Base-by-base conservation (phyloP, 169 alveolate genomes). In the Eimeria tenella region DNA sequence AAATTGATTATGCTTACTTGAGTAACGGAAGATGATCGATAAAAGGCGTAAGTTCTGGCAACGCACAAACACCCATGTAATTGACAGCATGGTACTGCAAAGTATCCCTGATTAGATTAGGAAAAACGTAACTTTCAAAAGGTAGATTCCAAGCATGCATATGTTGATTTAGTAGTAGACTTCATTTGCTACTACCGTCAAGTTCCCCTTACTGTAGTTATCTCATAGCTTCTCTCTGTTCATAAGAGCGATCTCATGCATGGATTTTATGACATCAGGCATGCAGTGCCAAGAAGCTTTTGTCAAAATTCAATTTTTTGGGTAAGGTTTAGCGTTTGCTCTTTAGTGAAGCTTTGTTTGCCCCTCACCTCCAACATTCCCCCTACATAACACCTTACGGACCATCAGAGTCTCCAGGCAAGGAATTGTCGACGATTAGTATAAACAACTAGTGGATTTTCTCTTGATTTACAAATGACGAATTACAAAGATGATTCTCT, bases 361-460 rank as follows among this genome's bases (percentile, higher is more conserved):
- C n/a, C 63, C 50, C 63, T 75, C 11, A 17, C 86, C 86, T 50
- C 60, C 86, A 75, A 81, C 73, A 81, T 81, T 81, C 55, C 73
- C 21, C 71, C 5, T 55, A 81, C 74, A 42, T 81, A 19, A 31
- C 21, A 50, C 86, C 31, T 15, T 75, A 75, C 62, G 31, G 86
- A 49, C 62, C 63, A 75, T 10, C 49, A 75, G 62, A 75, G 49
- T 19, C 8, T 17, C 55, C 87, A 50, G 56, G 55, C 55, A 73
- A 73, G 6, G 83, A 21, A 73, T 73, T 73, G 83, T 65, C 83
- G 17, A 73, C 56, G 58, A 73, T 31, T 73, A 7, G 4, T 31
- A 68, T 7, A 68, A 23, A 68, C 31, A n/a, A 4, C 49, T 68
- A 68, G 77, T 68, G 77, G 25, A 9, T n/a, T n/a, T n/a, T n/a